These are phyloP conservation scores for Saccharomyces mikatae DNA, from an alignment of 805 yeast species.

Conservation along the genomic window DNA sequence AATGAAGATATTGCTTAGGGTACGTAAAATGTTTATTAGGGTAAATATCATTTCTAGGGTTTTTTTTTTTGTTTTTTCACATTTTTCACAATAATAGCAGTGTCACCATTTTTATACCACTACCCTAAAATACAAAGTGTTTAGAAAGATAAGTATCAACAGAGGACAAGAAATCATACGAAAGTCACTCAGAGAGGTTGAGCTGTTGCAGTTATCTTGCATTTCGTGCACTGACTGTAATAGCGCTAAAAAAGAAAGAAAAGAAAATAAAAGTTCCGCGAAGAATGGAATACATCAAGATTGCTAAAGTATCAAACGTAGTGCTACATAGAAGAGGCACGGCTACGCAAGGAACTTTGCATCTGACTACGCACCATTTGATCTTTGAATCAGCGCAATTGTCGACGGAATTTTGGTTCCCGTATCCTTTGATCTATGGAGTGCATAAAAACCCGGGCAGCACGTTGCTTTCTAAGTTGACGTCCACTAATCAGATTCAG, in stretches of 20 bases:
- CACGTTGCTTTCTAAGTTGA: slow-evolving; percentile 29
- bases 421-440: slow-evolving; percentile 73
- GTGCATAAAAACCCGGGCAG: slow-evolving; percentile 51
- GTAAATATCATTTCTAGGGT: background rate
- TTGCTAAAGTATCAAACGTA: slow-evolving; percentile 46
- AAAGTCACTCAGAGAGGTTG: background rate
- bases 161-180: background rate
- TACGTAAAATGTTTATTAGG: background rate
- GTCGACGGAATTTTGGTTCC: slow-evolving; percentile 74
- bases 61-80: background rate
- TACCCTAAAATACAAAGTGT: background rate
- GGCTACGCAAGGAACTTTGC: slow-evolving; percentile 50
- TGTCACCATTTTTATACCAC: background rate
- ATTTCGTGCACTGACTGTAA: background rate
- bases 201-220: background rate
- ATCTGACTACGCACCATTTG: slow-evolving; percentile 67
- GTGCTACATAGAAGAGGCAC: slow-evolving; percentile 52
- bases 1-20: background rate
- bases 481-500: background rate
- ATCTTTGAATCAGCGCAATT: slow-evolving; percentile 43
- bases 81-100: background rate
- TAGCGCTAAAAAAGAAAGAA: background rate
- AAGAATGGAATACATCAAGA: slow-evolving; percentile 50
- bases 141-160: background rate
- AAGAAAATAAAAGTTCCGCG: background rate